Conservation (phyloP, 306 rosid species). For the Corylus heterophylla region DNA sequence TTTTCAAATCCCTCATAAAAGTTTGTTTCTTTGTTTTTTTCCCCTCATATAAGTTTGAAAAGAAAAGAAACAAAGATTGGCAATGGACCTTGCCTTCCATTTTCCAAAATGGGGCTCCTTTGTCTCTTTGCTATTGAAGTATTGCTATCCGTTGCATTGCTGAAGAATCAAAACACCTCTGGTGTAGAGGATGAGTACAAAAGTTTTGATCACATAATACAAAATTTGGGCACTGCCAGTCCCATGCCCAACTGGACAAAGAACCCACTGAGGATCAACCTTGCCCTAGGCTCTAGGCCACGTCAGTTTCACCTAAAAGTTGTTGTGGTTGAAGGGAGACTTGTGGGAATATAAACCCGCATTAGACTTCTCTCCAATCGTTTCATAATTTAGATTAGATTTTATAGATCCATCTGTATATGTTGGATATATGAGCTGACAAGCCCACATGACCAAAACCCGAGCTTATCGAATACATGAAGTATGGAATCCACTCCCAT, state of each 20-base stretch:
- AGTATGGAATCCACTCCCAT: no score
- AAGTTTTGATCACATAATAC: neutral
- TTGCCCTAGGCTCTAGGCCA: neutral
- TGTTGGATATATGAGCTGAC: no score
- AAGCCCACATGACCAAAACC: no score
- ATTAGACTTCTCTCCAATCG: no score
- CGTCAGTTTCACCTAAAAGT: neutral
- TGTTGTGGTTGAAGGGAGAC: neutral
- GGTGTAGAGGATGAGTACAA: neutral
- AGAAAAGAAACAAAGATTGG: neutral
- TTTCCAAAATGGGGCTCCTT: neutral
- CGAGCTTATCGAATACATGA: no score
- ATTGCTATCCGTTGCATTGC: neutral
- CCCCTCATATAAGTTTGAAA: neutral
- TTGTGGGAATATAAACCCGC: neutral
- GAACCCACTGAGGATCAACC: neutral
- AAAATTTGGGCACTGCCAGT: neutral
- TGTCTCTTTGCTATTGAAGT: neutral
- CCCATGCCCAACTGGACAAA: neutral
- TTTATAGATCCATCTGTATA: no score
- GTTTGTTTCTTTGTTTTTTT: neutral
- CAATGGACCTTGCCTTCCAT: neutral
- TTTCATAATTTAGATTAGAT: no score
- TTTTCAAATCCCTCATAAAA: no score
- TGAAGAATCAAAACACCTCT: slow-evolving; percentile 5